These are phyloP conservation scores for Fonsecaea pedrosoi DNA, from an alignment of 2,329 filamentous ascomycete genomes.

Conservation along the genomic window DNA sequence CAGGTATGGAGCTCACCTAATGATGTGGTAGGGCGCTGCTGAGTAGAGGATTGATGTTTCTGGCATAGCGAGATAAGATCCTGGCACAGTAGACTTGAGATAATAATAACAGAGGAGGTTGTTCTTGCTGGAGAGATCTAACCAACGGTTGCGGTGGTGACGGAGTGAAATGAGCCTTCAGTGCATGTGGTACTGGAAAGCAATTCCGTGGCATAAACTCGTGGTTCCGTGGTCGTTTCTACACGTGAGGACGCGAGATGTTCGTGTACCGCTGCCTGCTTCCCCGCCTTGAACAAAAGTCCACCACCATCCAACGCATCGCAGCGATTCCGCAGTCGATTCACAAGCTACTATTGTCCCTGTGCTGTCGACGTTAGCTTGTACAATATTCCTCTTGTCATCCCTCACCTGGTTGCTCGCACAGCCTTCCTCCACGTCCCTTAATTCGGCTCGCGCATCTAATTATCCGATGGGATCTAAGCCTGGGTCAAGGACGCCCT, in stretches of 20 bases:
- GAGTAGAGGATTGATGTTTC: conserved; percentile 63
- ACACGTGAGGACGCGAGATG: conserved; percentile 24
- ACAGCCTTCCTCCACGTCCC: background rate
- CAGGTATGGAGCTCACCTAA: conserved; percentile 62
- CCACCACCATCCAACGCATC: background rate
- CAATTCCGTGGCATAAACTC: background rate
- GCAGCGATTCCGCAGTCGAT: background rate
- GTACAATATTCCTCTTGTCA: background rate
- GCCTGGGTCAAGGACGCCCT: background rate
- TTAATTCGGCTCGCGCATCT: background rate
- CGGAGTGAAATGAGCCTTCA: no score
- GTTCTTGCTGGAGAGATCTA: background rate
- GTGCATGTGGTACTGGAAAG: background rate
- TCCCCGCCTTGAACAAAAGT: background rate
- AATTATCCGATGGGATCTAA: background rate
- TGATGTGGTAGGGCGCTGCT: conserved; percentile 75
- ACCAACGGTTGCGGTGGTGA: background rate
- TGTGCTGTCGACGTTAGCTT: background rate
- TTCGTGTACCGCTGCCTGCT: conserved; percentile 18
- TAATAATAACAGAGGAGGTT: background rate
- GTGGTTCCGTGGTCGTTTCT: no score
- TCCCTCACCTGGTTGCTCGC: background rate
- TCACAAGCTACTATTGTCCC: background rate
- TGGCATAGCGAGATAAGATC: conserved; percentile 43
- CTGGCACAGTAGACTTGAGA: background rate